These are phyloP conservation scores for Populus trichocarpa DNA, from an alignment of 441 rosid species.

Conservation along the genomic window DNA sequence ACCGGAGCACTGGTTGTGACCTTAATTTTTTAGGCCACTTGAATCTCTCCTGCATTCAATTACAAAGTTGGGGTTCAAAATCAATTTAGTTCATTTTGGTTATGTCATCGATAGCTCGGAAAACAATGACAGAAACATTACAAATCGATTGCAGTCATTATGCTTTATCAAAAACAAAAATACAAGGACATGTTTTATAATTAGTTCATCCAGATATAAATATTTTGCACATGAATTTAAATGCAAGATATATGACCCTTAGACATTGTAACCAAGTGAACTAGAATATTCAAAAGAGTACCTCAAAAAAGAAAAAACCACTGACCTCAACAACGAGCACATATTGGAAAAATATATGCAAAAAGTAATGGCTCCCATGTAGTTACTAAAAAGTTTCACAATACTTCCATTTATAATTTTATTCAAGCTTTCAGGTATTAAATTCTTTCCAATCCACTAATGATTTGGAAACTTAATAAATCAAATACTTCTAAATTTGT, in stretches of 20 bases:
- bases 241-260: not conserved
- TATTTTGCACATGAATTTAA: not conserved
- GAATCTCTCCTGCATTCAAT: constrained; percentile 69
- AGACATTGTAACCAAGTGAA: not conserved
- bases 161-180: not conserved
- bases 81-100: not conserved
- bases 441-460: not conserved
- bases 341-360: not conserved
- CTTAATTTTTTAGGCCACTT: constrained; percentile 87
- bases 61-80: not conserved
- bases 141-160: not conserved
- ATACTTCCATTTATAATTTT: not conserved
- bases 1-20: constrained; percentile 85
- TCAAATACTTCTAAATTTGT: not conserved
- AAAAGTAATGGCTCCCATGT: not conserved
- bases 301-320: not conserved
- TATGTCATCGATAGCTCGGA: not conserved
- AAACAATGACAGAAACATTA: not conserved
- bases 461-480: not conserved
- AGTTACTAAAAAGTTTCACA: not conserved
- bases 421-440: not conserved
- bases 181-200: not conserved
- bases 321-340: not conserved
- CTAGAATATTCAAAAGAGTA: not conserved
- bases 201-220: not conserved